Percentiles rank a stretch among this genome's conserved stretches.
Conservation (phyloP, 2,329 filamentous ascomycete genomes). For the Aureobasidium zeae region DNA sequence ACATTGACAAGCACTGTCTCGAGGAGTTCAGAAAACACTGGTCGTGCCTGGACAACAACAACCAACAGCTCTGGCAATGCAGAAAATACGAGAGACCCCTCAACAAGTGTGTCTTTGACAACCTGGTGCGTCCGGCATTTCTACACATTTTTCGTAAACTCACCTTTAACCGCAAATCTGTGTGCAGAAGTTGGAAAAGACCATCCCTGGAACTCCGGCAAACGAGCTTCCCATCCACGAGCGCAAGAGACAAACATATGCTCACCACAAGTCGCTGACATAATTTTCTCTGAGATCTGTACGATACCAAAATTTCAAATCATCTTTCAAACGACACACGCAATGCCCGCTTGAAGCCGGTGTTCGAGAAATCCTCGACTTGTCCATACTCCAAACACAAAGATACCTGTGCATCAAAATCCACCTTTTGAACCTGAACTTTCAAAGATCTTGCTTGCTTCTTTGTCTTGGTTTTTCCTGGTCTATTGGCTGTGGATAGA, state of each 20-base stretch:
- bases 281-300: slow-evolving; percentile 11
- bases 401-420: not conserved
- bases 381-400: not conserved
- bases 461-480: too few relatives aligned
- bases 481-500: too few relatives aligned
- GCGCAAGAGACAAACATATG: slow-evolving; percentile 38
- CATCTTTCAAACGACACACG: slow-evolving; percentile 3
- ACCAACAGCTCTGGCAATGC: slow-evolving; percentile 97
- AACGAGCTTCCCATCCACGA: slow-evolving; percentile 41
- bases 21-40: slow-evolving; percentile 87
- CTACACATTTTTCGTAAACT: not conserved
- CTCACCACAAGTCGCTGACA: slow-evolving; percentile 20
- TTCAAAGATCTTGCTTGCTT: not conserved
- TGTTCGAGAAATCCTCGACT: not conserved
- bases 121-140: slow-evolving; percentile 78
- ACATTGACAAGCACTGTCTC: slow-evolving; percentile 92
- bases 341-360: not conserved
- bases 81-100: slow-evolving; percentile 76
- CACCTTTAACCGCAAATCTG: not conserved
- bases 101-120: slow-evolving; percentile 93
- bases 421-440: not conserved
- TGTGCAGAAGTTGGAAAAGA: slow-evolving; percentile 42
- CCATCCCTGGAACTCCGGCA: slow-evolving; percentile 42
- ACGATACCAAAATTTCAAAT: slow-evolving; percentile 15
- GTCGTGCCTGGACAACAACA: slow-evolving; percentile 93